These are phyloP conservation scores for Chaetomium sp. DNA, from an alignment of 2,329 filamentous ascomycete genomes.

Conservation along the genomic window DNA sequence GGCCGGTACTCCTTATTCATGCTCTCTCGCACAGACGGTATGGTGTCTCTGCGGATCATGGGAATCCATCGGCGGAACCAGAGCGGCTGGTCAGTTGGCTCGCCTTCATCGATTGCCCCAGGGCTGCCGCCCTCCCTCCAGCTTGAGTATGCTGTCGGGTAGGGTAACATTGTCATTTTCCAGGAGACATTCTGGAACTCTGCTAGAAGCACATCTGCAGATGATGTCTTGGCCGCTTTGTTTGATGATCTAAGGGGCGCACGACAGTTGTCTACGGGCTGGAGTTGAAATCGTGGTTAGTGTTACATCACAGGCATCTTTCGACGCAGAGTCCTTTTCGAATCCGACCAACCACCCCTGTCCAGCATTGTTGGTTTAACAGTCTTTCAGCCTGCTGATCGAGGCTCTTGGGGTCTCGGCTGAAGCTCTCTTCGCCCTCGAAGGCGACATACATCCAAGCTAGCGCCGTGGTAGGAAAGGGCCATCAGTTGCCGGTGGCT, in stretches of 20 bases:
- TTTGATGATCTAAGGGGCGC: constrained; percentile 19
- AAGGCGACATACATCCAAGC: too few relatives aligned
- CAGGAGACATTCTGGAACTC: constrained; percentile 22
- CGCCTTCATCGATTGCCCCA: not conserved
- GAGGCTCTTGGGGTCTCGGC: too few relatives aligned
- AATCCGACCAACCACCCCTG: too few relatives aligned
- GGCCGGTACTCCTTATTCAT: constrained; percentile 10
- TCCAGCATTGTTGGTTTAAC: too few relatives aligned
- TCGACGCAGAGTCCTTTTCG: too few relatives aligned
- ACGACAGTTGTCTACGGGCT: not conserved
- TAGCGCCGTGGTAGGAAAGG: too few relatives aligned
- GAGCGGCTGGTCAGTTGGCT: constrained; percentile 13
- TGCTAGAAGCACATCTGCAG: constrained; percentile 25
- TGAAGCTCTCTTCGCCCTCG: too few relatives aligned
- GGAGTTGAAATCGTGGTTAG: not conserved
- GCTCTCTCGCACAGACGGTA: constrained; percentile 14
- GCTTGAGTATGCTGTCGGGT: constrained; percentile 2
- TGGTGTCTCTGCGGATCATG: constrained; percentile 16
- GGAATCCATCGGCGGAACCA: constrained; percentile 16
- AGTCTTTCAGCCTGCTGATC: too few relatives aligned
- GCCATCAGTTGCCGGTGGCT: too few relatives aligned
- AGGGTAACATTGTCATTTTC: constrained; percentile 10
- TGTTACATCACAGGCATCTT: too few relatives aligned
- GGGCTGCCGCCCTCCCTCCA: constrained; percentile 4
- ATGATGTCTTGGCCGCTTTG: constrained; percentile 17